Evolutionary conservation across 352 stramenopile genomes (phyloP).

Genomic region (Globisporangium radiosum): DNA sequence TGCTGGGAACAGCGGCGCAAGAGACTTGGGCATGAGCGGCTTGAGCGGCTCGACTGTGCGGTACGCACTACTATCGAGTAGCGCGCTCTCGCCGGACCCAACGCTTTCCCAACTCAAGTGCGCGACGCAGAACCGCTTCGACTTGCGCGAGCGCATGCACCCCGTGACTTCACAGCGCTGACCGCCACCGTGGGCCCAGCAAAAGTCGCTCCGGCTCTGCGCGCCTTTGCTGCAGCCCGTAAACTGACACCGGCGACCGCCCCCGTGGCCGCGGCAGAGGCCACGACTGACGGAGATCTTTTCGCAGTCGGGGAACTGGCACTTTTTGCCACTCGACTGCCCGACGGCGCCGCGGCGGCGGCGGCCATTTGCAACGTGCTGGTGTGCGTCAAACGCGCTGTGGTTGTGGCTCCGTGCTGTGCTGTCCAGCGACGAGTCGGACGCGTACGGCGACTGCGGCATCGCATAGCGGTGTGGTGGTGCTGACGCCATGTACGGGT

Average conservation of each 20-base stretch:
- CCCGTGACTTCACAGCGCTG: slow-evolving; percentile 52
- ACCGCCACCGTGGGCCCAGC: slow-evolving; percentile 56
- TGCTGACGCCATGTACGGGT: neutral
- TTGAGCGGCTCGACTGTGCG: slow-evolving; percentile 13
- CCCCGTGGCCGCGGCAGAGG: slow-evolving; percentile 52
- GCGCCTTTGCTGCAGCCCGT: slow-evolving; percentile 40
- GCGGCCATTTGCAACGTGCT: slow-evolving; percentile 6
- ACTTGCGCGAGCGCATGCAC: slow-evolving; percentile 57
- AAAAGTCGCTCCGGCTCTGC: slow-evolving; percentile 54
- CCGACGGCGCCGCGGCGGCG: slow-evolving; percentile 26
- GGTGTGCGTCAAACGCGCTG: neutral
- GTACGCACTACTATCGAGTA: neutral
- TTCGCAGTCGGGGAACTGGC: slow-evolving; percentile 39
- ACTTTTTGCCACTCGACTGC: slow-evolving; percentile 43
- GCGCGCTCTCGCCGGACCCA: neutral
- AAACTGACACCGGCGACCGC: slow-evolving; percentile 47
- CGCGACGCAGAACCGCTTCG: slow-evolving; percentile 54
- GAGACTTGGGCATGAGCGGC: slow-evolving; percentile 19
- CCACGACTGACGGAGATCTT: slow-evolving; percentile 60
- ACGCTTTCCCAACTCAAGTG: slow-evolving; percentile 39
- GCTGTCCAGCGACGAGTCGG: slow-evolving; percentile 17
- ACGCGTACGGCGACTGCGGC: slow-evolving; percentile 22
- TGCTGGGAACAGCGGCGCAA: slow-evolving; percentile 4
- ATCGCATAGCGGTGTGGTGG: neutral
- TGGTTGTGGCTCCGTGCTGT: neutral